A percentile compares a stretch with the other conserved stretches of the same genome.
Evolutionary conservation across 2,329 filamentous ascomycete species (phyloP).

Genomic region (Teratosphaeria nubilosa): DNA sequence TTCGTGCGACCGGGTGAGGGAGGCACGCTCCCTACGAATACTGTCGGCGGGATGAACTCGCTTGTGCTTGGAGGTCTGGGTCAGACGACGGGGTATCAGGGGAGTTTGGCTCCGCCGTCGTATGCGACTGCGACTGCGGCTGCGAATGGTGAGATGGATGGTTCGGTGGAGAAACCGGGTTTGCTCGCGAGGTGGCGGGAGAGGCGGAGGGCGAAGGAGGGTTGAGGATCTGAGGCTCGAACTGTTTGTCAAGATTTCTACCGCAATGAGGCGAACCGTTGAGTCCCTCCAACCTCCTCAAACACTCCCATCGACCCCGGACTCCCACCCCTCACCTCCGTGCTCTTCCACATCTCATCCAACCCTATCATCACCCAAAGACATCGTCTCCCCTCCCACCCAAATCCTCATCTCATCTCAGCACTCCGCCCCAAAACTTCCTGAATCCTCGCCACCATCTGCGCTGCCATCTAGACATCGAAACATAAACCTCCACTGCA

Average conservation of each 20-base stretch:
- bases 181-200: not conserved
- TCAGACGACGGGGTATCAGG: too few species aligned
- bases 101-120: not conserved
- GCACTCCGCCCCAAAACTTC: not conserved
- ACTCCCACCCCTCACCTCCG: not conserved
- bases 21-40: conserved; percentile 8
- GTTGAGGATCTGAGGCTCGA: not conserved
- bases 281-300: too few species aligned
- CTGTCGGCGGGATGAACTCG: conserved; percentile 5
- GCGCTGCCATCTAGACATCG: conserved; percentile 27
- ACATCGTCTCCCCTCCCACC: not conserved
- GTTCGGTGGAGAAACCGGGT: not conserved
- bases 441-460: not conserved
- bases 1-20: conserved; percentile 12
- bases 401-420: not conserved
- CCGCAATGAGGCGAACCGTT: too few species aligned
- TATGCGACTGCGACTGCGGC: not conserved
- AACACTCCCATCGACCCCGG: not conserved
- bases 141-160: not conserved
- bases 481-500: conserved; percentile 26
- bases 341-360: not conserved
- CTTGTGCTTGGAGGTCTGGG: conserved; percentile 7
- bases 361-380: not conserved
- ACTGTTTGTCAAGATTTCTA: too few species aligned
- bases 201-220: not conserved